phyloP scores from a whole-genome alignment of 2,329 filamentous ascomycete species.

The Neofusicoccum cordaticola region DNA sequence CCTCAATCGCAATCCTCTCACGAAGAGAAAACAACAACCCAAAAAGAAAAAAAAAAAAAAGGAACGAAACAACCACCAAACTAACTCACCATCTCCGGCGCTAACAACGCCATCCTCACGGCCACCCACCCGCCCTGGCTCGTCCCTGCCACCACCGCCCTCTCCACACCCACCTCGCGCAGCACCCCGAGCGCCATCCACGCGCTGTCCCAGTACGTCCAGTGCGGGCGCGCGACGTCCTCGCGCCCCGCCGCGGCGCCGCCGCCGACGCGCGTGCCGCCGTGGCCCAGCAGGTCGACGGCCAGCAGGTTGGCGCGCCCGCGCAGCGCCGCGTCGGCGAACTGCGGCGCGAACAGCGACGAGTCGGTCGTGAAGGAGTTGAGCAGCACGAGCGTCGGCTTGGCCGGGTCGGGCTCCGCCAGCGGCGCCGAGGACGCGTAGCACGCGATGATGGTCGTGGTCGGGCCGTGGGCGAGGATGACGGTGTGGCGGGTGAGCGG shows the following conservation, averaged over 20 bases:
- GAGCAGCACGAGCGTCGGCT: constrained; percentile 46
- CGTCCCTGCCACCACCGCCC: constrained; percentile 50
- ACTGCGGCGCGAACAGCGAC: constrained; percentile 44
- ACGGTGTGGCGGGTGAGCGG: background rate
- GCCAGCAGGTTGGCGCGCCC: constrained; percentile 50
- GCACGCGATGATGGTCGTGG: background rate
- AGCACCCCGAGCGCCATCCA: constrained; percentile 45
- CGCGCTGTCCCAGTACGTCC: constrained; percentile 56
- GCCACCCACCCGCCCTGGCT: constrained; percentile 56
- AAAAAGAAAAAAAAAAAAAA: background rate
- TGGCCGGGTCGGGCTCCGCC: background rate
- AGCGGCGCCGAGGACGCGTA: background rate
- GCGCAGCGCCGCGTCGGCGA: constrained; percentile 34
- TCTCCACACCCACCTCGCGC: constrained; percentile 40
- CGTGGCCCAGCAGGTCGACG: constrained; percentile 55
- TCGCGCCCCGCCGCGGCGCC: background rate
- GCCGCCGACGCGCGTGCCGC: constrained; percentile 42
- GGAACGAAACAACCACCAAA: background rate
- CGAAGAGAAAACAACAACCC: too few relatives aligned
- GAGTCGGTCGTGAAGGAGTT: constrained; percentile 53
- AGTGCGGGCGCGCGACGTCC: constrained; percentile 28
- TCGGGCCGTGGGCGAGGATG: background rate
- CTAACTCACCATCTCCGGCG: constrained; percentile 43
- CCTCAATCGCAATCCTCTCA: too few relatives aligned
- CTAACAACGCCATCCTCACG: constrained; percentile 52